phyloP scores from a whole-genome alignment of 1,139 yeast genomes.

The Zhuliangozyma blackwelliae region DNA sequence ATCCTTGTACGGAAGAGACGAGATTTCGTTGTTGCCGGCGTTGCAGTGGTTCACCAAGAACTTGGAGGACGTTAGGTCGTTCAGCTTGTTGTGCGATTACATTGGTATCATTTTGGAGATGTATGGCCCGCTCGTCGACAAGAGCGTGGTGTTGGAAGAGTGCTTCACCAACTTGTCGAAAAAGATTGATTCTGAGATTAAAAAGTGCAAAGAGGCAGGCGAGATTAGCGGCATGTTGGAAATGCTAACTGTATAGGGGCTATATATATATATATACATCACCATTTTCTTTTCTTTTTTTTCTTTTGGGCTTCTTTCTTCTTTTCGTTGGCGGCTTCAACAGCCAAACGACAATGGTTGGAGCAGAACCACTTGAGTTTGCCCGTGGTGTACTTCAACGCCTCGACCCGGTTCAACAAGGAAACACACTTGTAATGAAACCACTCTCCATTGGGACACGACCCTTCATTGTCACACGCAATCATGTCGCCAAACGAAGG shows the following conservation, averaged over 20 bases:
- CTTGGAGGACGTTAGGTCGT: conserved; percentile 76
- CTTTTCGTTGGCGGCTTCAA: conserved; percentile 12
- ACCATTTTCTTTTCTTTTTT: conserved; percentile 13
- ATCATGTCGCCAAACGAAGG: conserved; percentile 47
- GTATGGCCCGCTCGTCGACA: conserved; percentile 68
- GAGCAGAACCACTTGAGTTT: conserved; percentile 42
- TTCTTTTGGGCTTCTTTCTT: conserved; percentile 16
- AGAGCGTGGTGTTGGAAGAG: conserved; percentile 77
- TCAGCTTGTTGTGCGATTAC: conserved; percentile 76
- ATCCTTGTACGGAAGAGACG: conserved; percentile 78
- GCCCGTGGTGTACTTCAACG: conserved; percentile 34
- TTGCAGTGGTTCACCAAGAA: conserved; percentile 76
- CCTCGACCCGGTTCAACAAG: conserved; percentile 35
- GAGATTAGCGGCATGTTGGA: conserved; percentile 93
- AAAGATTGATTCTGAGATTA: conserved; percentile 64
- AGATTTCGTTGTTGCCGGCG: conserved; percentile 76
- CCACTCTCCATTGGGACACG: conserved; percentile 48
- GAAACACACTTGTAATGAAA: conserved; percentile 49
- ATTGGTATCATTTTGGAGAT: conserved; percentile 75
- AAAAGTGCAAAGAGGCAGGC: conserved; percentile 81
- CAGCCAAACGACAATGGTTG: conserved; percentile 24
- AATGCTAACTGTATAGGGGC: conserved; percentile 48
- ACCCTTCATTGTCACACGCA: conserved; percentile 39
- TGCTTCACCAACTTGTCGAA: conserved; percentile 56
- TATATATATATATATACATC: conserved; percentile 2